These are phyloP conservation scores for Sugiyamaella pinicola DNA, from an alignment of 1,139 yeast genomes.

Conservation along the genomic window DNA sequence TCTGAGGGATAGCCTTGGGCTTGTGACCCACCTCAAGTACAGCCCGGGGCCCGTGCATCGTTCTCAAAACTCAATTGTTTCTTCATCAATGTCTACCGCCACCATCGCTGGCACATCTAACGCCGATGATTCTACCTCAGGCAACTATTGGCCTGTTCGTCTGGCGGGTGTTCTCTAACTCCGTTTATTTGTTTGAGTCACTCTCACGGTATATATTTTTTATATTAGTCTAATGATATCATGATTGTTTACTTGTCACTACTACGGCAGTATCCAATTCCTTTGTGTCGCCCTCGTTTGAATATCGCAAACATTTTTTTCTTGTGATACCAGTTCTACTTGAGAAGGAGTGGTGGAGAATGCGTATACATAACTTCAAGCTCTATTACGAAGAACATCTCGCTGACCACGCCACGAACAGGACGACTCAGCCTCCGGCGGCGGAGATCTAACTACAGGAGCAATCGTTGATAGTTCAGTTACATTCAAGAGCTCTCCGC, in stretches of 20 bases:
- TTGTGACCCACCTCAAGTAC: constrained; percentile 40
- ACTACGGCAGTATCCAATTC: no score
- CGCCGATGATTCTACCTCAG: background rate
- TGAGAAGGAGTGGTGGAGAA: no score
- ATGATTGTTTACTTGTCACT: constrained; percentile 5
- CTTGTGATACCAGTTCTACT: no score
- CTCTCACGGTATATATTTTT: background rate
- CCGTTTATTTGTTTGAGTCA: background rate
- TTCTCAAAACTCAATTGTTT: background rate
- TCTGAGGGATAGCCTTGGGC: constrained; percentile 40
- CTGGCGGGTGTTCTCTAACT: constrained; percentile 23
- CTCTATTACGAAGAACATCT: no score
- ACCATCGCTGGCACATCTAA: background rate
- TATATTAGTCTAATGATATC: constrained; percentile 12
- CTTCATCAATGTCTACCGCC: constrained; percentile 3
- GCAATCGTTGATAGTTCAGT: no score
- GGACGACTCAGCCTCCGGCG: no score
- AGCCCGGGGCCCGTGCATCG: constrained; percentile 12
- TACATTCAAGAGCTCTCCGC: no score
- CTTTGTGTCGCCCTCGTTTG: no score
- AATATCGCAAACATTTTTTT: no score
- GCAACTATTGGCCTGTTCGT: constrained; percentile 24
- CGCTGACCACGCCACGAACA: no score
- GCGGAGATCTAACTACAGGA: no score
- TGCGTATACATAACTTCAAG: no score